Evolutionary conservation across 176 grass and related monocot species (phyloP), one percentile per base, ranked within the genome.

Genomic region (Leersia perrieri): DNA sequence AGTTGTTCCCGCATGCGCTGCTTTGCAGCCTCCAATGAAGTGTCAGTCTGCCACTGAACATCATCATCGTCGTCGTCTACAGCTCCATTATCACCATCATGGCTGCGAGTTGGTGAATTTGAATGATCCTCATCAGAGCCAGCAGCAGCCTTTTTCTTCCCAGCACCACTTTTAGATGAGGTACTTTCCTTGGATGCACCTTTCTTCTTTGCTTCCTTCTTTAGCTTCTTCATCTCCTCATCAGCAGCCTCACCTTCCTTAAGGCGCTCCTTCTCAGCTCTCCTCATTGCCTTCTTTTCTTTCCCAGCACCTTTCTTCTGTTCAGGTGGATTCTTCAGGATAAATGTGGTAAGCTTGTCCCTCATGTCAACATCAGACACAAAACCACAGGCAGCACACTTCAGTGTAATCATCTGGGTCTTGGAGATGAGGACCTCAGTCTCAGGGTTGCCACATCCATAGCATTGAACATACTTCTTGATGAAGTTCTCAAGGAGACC

Each of bases 321-420:
- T 41, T 93, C 90, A 39, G 95, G 92, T 36, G 90, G 95, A 27
- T 98, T 94, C 64, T 98, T 98, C 26, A 95, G 2, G 16, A 98
- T 93, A 44, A 98, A 98, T 3, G 75, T 86, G 3, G 95, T 89
- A 14, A 98, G 77, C 44, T 98, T 98, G 38, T 93, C 90, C 61
- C 92, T 79, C 92, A 91, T 98, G 53, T 95, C 92, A 70, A 98
- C 95, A 86, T 98, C 86, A 11, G 95, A 98, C 20, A 98, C 42
- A 13, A 81, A 93, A 28, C 95, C 95, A 69, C 95, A 98, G 9
- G 95, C 95, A 78, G 95, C 92, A 75, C 95, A 98, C 39, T 94
- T 95, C 71, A 98, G 55, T 7, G 90, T 86, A 25, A 95, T 77
- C 88, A 79, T 91, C 86, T 94, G 88, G 9, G 78, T 81, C 78